A percentile compares a stretch with the other conserved stretches of the same genome.
Evolutionary conservation across 2,329 filamentous ascomycete species (phyloP).

Genomic region (Paraphoma chrysanthemicola): DNA sequence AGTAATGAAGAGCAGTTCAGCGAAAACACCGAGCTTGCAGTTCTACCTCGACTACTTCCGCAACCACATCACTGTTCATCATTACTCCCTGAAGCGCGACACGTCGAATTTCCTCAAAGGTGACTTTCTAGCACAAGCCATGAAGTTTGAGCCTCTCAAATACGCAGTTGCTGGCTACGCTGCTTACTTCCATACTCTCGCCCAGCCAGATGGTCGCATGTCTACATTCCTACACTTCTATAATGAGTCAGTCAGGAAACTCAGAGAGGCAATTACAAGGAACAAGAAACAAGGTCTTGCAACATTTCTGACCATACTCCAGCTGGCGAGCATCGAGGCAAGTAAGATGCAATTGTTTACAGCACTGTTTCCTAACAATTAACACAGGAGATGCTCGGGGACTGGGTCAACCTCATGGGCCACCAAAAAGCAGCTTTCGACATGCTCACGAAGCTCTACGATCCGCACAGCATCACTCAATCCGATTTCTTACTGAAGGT

Average conservation of each 20-base stretch:
- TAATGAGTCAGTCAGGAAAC: slow-evolving; percentile 80
- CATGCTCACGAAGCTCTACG: slow-evolving; percentile 79
- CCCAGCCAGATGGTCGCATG: slow-evolving; percentile 74
- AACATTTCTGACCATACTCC: slow-evolving; percentile 85
- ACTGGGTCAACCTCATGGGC: slow-evolving; percentile 92
- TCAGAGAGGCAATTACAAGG: slow-evolving; percentile 74
- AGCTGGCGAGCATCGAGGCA: slow-evolving; percentile 93
- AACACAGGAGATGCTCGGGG: slow-evolving; percentile 84
- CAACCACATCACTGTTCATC: slow-evolving; percentile 78
- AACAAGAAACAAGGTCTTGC: slow-evolving; percentile 74
- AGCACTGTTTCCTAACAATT: slow-evolving; percentile 10
- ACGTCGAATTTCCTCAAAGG: slow-evolving; percentile 75
- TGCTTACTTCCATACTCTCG: slow-evolving; percentile 82
- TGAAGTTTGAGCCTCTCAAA: slow-evolving; percentile 80
- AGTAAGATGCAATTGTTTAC: slow-evolving; percentile 20
- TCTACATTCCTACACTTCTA: slow-evolving; percentile 88
- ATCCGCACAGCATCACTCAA: slow-evolving; percentile 74
- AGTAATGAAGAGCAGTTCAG: slow-evolving; percentile 15
- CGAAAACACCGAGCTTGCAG: slow-evolving; percentile 71
- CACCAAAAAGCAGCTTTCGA: slow-evolving; percentile 90
- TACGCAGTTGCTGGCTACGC: slow-evolving; percentile 89
- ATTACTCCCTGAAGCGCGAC: slow-evolving; percentile 81
- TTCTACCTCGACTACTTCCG: slow-evolving; percentile 81
- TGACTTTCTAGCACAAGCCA: slow-evolving; percentile 73
- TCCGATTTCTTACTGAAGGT: slow-evolving; percentile 75